These are phyloP conservation scores for Phytophthora uliginosa DNA, from an alignment of 352 stramenopile species.

Conservation along the genomic window DNA sequence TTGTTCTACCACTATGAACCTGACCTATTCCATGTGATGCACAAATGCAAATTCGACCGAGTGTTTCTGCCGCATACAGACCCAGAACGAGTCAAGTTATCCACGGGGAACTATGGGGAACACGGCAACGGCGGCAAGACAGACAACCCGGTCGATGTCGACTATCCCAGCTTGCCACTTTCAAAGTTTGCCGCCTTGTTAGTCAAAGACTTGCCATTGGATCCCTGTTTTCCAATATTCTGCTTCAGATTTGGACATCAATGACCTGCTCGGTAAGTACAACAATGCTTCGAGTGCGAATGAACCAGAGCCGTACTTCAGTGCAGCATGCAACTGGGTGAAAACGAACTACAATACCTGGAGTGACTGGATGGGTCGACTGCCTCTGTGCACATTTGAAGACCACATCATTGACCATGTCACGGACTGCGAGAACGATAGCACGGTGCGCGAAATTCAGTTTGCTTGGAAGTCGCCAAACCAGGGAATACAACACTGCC, in stretches of 20 bases:
- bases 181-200: conserved; percentile 45
- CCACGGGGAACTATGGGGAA: conserved; percentile 56
- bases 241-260: conserved; percentile 50
- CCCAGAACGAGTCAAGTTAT: conserved; percentile 39
- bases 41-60: conserved; percentile 52
- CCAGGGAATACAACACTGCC: conserved; percentile 39
- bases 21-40: conserved; percentile 50
- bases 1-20: conserved; percentile 71
- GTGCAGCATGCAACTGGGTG: conserved; percentile 59
- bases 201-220: conserved; percentile 29
- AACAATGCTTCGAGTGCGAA: conserved; percentile 5
- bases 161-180: conserved; percentile 49
- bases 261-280: conserved; percentile 46
- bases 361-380: conserved; percentile 51
- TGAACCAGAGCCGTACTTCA: conserved; percentile 44
- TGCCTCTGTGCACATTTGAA: conserved; percentile 48
- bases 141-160: conserved; percentile 52
- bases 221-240: conserved; percentile 46
- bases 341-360: conserved; percentile 61
- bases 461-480: conserved; percentile 56
- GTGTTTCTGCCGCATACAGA: conserved; percentile 49
- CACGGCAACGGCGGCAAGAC: conserved; percentile 56
- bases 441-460: conserved; percentile 23
- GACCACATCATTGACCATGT: conserved; percentile 39
- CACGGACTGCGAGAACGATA: conserved; percentile 35